phyloP scores from a whole-genome alignment of 164 flowering plant species.

The Vitis rotundifolia region DNA sequence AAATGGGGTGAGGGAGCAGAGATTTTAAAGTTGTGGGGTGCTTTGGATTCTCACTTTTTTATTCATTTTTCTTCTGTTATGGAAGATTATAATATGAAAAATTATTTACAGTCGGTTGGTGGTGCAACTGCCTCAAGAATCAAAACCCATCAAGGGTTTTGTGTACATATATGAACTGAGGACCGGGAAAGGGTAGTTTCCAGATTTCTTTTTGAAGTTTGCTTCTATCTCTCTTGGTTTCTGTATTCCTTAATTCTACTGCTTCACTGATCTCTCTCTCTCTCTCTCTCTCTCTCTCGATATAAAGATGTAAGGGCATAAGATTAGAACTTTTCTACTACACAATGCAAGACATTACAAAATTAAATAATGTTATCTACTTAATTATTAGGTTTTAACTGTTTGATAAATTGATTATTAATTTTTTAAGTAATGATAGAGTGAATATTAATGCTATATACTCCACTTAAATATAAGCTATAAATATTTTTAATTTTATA shows the following conservation, averaged over 20 bases:
- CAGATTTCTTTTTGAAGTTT: slow-evolving; percentile 8
- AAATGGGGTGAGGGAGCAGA: slow-evolving; percentile 6
- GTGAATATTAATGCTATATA: too few relatives aligned
- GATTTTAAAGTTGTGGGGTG: slow-evolving; percentile 24
- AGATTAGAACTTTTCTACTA: too few relatives aligned
- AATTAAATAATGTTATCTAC: too few relatives aligned
- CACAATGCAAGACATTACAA: too few relatives aligned
- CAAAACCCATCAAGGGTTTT: slow-evolving; percentile 27
- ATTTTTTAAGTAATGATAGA: too few relatives aligned
- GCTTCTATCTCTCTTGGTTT: slow-evolving; percentile 15
- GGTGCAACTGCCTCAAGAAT: slow-evolving; percentile 51
- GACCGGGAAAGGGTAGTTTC: neutral
- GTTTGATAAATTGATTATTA: too few relatives aligned
- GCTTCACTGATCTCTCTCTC: neutral
- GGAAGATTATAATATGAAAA: too few relatives aligned
- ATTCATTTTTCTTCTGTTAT: neutral
- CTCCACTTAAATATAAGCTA: too few relatives aligned
- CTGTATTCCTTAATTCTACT: slow-evolving; percentile 8
- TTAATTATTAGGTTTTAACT: too few relatives aligned
- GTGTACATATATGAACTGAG: neutral
- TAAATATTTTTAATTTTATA: too few relatives aligned
- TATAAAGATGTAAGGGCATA: too few relatives aligned
- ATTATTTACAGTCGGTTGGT: slow-evolving; percentile 15
- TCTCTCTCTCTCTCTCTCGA: neutral
- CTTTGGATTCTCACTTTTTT: slow-evolving; percentile 10